Conservation (phyloP, 2,329 filamentous ascomycete genomes). For the Microdochium bolleyi region DNA sequence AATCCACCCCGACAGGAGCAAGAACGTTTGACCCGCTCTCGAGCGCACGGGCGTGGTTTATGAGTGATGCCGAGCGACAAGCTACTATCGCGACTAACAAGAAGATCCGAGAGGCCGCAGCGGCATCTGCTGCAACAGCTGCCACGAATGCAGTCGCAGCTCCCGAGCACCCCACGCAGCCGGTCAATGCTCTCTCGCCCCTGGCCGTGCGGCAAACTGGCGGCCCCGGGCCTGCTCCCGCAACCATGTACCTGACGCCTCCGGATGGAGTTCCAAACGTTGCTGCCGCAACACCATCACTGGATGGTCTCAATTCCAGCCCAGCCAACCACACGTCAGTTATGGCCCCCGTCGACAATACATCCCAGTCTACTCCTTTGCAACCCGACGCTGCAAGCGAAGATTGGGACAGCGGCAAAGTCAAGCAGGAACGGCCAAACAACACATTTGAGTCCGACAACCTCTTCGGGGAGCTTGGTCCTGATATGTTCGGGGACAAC, state of each 20-base stretch:
- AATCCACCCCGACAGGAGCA: constrained; percentile 25
- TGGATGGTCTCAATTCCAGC: constrained; percentile 48
- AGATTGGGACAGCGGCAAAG: constrained; percentile 32
- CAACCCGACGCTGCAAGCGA: constrained; percentile 22
- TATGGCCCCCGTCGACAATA: constrained; percentile 25
- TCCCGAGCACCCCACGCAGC: constrained; percentile 27
- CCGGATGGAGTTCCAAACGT: constrained; percentile 55
- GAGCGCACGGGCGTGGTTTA: constrained; percentile 40
- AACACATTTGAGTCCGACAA: constrained; percentile 43
- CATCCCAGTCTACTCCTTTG: constrained; percentile 20
- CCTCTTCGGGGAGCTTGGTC: constrained; percentile 61
- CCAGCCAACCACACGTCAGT: constrained; percentile 35
- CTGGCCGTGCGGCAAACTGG: constrained; percentile 40
- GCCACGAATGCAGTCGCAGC: constrained; percentile 24
- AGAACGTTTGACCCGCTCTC: constrained; percentile 40
- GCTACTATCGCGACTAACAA: constrained; percentile 38
- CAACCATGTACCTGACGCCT: constrained; percentile 63
- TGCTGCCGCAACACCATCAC: constrained; percentile 44
- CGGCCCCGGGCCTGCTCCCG: constrained; percentile 30
- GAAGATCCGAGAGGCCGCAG: constrained; percentile 36
- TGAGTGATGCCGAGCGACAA: constrained; percentile 34
- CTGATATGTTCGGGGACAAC: constrained; percentile 64
- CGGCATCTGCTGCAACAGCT: constrained; percentile 28
- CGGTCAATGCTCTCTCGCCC: constrained; percentile 40
- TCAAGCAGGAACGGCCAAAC: constrained; percentile 35